These are phyloP conservation scores for Draba incana DNA, from an alignment of 345 rosid genomes.

Conservation along the genomic window DNA sequence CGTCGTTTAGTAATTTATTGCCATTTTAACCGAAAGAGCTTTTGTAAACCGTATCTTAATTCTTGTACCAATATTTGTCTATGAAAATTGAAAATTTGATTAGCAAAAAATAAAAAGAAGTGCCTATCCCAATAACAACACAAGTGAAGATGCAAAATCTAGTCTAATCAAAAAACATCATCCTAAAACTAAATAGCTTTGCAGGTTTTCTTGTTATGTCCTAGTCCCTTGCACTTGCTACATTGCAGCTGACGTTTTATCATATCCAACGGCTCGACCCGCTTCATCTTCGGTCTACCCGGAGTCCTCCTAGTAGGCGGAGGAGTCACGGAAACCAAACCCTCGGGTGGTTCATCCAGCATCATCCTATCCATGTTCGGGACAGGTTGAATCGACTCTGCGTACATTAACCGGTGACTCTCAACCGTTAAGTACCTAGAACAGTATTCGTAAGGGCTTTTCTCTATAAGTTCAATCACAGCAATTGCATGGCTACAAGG, in stretches of 20 bases:
- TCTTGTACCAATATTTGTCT: not conserved
- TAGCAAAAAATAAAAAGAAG: not conserved
- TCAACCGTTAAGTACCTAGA: conserved; percentile 65
- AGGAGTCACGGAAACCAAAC: conserved; percentile 63
- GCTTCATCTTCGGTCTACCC: conserved; percentile 81
- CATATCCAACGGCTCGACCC: conserved; percentile 61
- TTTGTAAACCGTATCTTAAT: not conserved
- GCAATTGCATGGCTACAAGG: conserved; percentile 91
- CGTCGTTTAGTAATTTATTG: conserved; percentile 24
- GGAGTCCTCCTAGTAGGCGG: conserved; percentile 87
- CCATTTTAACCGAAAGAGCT: not conserved
- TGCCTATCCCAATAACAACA: conserved; percentile 9
- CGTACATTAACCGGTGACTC: conserved; percentile 56
- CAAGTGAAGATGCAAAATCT: conserved; percentile 33
- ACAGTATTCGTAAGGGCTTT: conserved; percentile 79
- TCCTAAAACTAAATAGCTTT: conserved; percentile 48
- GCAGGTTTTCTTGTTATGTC: conserved; percentile 96
- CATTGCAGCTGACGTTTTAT: conserved; percentile 89
- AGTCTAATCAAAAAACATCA: conserved; percentile 23
- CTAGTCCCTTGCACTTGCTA: conserved; percentile 96
- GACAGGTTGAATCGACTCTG: conserved; percentile 79
- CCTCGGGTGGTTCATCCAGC: conserved; percentile 48
- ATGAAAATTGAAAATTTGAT: no score
- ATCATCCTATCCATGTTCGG: conserved; percentile 69
- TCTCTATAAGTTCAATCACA: conserved; percentile 57